Evolutionary conservation across 257 asterid species (phyloP).

Genomic region (Jasminum sambac): DNA sequence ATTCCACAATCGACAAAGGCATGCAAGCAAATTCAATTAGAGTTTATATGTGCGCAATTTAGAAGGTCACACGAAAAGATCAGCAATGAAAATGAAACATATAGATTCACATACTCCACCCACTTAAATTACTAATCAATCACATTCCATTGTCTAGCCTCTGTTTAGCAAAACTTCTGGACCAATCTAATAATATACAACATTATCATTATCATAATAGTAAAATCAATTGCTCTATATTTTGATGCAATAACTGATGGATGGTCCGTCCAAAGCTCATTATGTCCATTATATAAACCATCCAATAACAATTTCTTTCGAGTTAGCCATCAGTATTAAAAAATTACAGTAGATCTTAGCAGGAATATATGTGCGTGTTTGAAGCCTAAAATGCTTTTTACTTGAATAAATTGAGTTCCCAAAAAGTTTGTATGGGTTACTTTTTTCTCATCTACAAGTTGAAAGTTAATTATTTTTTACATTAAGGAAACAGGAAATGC

Average conservation of each 20-base stretch:
- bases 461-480: too few relatives aligned
- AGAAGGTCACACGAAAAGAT: neutral
- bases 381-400: neutral
- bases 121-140: constrained; percentile 26
- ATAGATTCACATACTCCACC: neutral
- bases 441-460: too few relatives aligned
- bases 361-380: neutral
- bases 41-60: constrained; percentile 7
- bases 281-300: neutral
- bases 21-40: neutral
- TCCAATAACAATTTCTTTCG: neutral
- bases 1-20: neutral
- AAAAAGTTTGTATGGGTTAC: too few relatives aligned
- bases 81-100: neutral
- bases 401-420: neutral
- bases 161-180: constrained; percentile 36
- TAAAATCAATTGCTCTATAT: too few relatives aligned
- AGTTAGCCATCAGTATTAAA: neutral
- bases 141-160: constrained; percentile 37
- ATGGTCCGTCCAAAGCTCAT: neutral
- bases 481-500: too few relatives aligned
- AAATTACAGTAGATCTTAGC: too few relatives aligned
- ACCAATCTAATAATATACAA: constrained; percentile 32
- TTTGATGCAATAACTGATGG: too few relatives aligned
- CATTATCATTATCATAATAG: too few relatives aligned